phyloP scores from a whole-genome alignment of 2,329 filamentous ascomycete species.

The Venturia effusa region DNA sequence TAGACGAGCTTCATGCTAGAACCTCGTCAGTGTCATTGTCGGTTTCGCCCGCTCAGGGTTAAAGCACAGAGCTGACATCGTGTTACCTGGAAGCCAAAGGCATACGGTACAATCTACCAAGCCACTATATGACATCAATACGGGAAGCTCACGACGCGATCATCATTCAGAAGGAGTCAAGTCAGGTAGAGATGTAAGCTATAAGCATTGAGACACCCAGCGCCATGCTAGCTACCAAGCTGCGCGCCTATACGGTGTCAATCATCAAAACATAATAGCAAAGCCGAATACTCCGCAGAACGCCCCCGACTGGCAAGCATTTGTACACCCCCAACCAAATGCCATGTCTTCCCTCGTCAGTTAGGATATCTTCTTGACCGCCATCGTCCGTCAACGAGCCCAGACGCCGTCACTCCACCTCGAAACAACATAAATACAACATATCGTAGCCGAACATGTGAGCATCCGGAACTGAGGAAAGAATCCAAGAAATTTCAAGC shows the following conservation, averaged over 20 bases:
- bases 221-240: not conserved
- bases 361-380: conserved; percentile 1
- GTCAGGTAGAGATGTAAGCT: not conserved
- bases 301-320: not conserved
- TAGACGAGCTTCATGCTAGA: too few relatives aligned
- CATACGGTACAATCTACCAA: too few relatives aligned
- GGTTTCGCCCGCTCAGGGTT: too few relatives aligned
- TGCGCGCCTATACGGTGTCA: not conserved
- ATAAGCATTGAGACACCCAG: not conserved
- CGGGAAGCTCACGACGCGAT: too few relatives aligned
- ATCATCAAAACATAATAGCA: not conserved
- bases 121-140: too few relatives aligned
- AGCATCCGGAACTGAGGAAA: not conserved
- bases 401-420: not conserved
- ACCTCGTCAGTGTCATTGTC: too few relatives aligned
- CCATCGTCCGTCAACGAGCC: not conserved
- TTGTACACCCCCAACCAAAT: not conserved
- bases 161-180: not conserved
- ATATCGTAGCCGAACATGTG: not conserved
- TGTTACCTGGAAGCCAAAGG: too few relatives aligned
- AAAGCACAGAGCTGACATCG: too few relatives aligned
- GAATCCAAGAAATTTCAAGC: not conserved
- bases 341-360: not conserved
- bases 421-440: not conserved
- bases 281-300: not conserved